These are phyloP conservation scores for Cryoendolithus antarcticus DNA, from an alignment of 2,329 filamentous ascomycete species.

Conservation along the genomic window DNA sequence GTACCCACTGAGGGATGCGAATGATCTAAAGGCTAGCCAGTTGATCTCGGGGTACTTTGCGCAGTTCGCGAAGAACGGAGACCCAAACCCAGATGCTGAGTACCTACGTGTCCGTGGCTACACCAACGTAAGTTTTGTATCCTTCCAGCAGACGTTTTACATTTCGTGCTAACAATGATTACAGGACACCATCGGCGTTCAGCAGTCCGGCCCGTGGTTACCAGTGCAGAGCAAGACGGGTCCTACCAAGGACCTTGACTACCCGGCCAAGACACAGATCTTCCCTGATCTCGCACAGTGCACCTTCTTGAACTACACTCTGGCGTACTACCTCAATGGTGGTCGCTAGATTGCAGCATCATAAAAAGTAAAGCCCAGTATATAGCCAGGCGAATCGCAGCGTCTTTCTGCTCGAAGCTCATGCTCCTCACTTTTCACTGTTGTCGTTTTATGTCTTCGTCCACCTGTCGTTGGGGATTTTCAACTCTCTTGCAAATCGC, in stretches of 20 bases:
- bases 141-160: background rate
- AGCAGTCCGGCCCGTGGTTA: constrained; percentile 26
- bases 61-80: constrained; percentile 37
- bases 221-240: constrained; percentile 27
- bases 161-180: background rate
- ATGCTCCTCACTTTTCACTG: too few relatives aligned
- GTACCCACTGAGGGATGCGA: constrained; percentile 35
- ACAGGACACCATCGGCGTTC: constrained; percentile 24
- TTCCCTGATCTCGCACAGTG: constrained; percentile 44
- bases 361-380: too few relatives aligned
- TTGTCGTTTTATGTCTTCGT: too few relatives aligned
- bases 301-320: constrained; percentile 32
- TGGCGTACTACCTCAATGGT: constrained; percentile 31
- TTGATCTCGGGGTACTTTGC: constrained; percentile 38
- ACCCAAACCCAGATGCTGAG: constrained; percentile 38
- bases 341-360: constrained; percentile 3
- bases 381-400: too few relatives aligned
- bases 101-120: constrained; percentile 39
- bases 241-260: constrained; percentile 33
- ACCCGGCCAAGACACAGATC: constrained; percentile 29
- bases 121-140: constrained; percentile 20
- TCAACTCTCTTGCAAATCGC: too few relatives aligned
- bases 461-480: too few relatives aligned
- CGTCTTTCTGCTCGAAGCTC: too few relatives aligned
- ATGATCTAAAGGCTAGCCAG: constrained; percentile 37